Evolutionary conservation across 2,329 filamentous ascomycete species (phyloP), one percentile per base, ranked within the genome.

Genomic region (Mycosphaerelloides madeirae): DNA sequence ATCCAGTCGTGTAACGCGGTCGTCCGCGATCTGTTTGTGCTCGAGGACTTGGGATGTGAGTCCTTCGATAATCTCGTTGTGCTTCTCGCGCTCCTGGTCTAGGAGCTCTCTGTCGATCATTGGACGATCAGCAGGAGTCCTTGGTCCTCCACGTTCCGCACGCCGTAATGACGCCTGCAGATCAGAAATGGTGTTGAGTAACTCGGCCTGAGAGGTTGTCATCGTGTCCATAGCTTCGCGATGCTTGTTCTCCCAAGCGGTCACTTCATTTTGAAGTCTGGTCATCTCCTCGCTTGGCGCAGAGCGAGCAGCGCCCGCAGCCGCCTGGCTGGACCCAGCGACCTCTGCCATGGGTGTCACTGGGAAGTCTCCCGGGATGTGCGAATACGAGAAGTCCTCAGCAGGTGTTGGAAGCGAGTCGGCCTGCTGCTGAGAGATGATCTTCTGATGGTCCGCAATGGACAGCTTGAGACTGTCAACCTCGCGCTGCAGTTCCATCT

Each of bases 11-110:
- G 76, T 63, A 11, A 81, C 73, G 57, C 90, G 87, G 53, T 72
- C 76, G 51, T 78, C 76, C 56, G 94, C 83, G 29, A 85, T 79
- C 3, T 76, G 70, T 68, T 86, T 90, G 68, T 95, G 89, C 61
- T 88, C 82, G 40, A 90, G 81, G 41, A 96, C 83, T 62, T 95
- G 84, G 47, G 69, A 75, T 50, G 85, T 84, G 32, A 96, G 68
- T 16, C 69, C 61, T 42, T 75, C 72, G 9, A 81, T 67, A 16
- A 75, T 73, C 29, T 77, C 72, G 47, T 81, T 72, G 18, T 73
- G 69, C 52, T 67, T 66, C 3, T 55, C 31, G 13, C 65, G 64
- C 59, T 73, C 69, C 42, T 67, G 58, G 33, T 70, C 65, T 6
- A 72, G 55, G 35, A 57, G 56, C 18, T 47, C 46, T 3, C 34